Evolutionary conservation across 2,329 filamentous ascomycete species (phyloP).

Genomic region (Didymellaceae sp.): DNA sequence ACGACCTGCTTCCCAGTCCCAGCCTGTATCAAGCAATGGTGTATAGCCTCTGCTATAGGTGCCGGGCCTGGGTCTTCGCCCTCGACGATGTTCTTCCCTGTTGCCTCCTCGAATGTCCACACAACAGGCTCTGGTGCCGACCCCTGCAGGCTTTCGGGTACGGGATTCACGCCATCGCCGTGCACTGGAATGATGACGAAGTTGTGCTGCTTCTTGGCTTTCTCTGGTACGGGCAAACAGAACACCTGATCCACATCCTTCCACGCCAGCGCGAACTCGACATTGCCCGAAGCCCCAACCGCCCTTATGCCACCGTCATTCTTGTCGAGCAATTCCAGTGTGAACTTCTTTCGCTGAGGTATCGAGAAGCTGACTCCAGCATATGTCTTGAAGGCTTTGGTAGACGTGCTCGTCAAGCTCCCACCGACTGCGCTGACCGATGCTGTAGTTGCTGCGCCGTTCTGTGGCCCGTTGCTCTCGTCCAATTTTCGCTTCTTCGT

Average conservation of each 20-base stretch:
- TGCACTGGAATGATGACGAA: slow-evolving; percentile 65
- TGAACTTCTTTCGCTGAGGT: slow-evolving; percentile 69
- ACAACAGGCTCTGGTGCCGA: slow-evolving; percentile 62
- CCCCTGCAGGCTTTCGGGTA: slow-evolving; percentile 48
- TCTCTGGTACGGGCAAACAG: slow-evolving; percentile 69
- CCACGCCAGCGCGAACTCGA: slow-evolving; percentile 62
- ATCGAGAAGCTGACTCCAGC: slow-evolving; percentile 66
- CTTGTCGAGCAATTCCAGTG: slow-evolving; percentile 61
- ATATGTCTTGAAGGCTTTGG: slow-evolving; percentile 40
- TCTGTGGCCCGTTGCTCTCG: slow-evolving; percentile 30
- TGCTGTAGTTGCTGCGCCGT: slow-evolving; percentile 10
- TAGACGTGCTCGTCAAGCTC: slow-evolving; percentile 29
- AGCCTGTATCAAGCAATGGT: slow-evolving; percentile 52
- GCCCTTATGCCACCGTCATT: slow-evolving; percentile 55
- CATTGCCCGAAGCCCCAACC: slow-evolving; percentile 57
- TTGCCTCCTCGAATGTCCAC: slow-evolving; percentile 65
- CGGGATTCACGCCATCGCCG: slow-evolving; percentile 56
- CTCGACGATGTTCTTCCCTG: slow-evolving; percentile 51
- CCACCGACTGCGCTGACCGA: slow-evolving; percentile 9
- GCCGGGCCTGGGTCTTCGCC: slow-evolving; percentile 51
- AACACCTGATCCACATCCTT: slow-evolving; percentile 63
- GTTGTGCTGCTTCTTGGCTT: slow-evolving; percentile 67
- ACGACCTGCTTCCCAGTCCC: slow-evolving; percentile 56
- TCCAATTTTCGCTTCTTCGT: slow-evolving; percentile 51
- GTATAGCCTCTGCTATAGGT: slow-evolving; percentile 54